phyloP scores from a whole-genome alignment of 768 basidiomycete species.

The Guyanaporus albipodus region DNA sequence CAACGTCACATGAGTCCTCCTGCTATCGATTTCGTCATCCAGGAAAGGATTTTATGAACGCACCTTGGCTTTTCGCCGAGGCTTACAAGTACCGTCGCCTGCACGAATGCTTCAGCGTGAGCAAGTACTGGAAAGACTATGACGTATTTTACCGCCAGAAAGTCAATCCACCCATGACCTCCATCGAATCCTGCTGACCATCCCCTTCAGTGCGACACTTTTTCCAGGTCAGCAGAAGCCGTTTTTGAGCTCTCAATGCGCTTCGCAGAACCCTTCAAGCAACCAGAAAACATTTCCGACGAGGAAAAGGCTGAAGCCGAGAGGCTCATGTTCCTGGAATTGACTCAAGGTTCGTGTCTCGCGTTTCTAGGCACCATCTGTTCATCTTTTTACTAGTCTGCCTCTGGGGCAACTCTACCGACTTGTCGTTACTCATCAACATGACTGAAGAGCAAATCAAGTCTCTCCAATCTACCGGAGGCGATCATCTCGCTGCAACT shows the following conservation, averaged over 20 bases:
- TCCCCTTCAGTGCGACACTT: slow-evolving; percentile 75
- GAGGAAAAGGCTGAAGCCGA: slow-evolving; percentile 63
- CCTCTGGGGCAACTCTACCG: slow-evolving; percentile 96
- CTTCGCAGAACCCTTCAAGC: slow-evolving; percentile 80
- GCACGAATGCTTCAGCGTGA: slow-evolving; percentile 89
- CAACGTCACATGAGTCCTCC: background rate
- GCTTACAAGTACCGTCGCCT: slow-evolving; percentile 91
- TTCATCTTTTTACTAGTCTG: slow-evolving; percentile 54
- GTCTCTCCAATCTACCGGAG: slow-evolving; percentile 91
- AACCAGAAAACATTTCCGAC: slow-evolving; percentile 47
- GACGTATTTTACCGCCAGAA: slow-evolving; percentile 97
- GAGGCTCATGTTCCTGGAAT: slow-evolving; percentile 83
- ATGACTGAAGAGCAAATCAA: slow-evolving; percentile 99
- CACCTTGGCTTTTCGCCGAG: slow-evolving; percentile 95
- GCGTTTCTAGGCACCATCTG: background rate
- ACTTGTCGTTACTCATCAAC: slow-evolving; percentile 90
- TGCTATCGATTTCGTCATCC: background rate
- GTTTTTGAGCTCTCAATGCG: slow-evolving; percentile 93
- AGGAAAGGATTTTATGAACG: slow-evolving; percentile 93
- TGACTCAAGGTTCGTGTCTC: slow-evolving; percentile 71
- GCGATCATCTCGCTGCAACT: slow-evolving; percentile 91
- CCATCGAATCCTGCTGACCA: slow-evolving; percentile 3
- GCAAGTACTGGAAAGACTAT: slow-evolving; percentile 86
- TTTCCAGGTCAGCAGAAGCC: slow-evolving; percentile 86
- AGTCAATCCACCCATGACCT: slow-evolving; percentile 32